Evolutionary conservation across 164 flowering plant species (phyloP).

Genomic region (Berberis thunbergii): DNA sequence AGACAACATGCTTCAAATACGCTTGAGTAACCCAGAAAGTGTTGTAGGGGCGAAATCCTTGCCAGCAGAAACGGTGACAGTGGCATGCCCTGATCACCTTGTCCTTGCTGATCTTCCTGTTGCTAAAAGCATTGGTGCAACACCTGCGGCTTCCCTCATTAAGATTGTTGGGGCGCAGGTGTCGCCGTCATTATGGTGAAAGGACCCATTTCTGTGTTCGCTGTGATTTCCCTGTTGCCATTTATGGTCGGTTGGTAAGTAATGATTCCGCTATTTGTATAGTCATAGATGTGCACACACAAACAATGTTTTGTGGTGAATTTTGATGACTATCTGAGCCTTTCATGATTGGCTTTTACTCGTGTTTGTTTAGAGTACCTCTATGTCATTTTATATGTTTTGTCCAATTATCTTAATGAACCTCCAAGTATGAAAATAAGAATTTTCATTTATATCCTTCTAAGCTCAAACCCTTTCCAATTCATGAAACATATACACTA

Average conservation of each 20-base stretch:
- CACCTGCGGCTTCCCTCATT: conserved; percentile 38
- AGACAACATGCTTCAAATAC: conserved; percentile 71
- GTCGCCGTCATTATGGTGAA: conserved; percentile 89
- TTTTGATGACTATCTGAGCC: too few species aligned
- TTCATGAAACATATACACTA: too few species aligned
- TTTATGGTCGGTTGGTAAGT: conserved; percentile 91
- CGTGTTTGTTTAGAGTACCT: too few species aligned
- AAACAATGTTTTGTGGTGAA: too few species aligned
- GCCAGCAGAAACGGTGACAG: conserved; percentile 65
- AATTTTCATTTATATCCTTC: too few species aligned
- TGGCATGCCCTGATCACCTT: conserved; percentile 94
- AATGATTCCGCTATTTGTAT: background rate
- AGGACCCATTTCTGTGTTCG: conserved; percentile 92
- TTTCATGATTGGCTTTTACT: too few species aligned
- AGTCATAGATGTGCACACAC: too few species aligned
- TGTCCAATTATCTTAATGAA: too few species aligned
- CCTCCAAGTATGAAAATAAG: too few species aligned
- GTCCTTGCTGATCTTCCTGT: conserved; percentile 93
- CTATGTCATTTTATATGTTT: too few species aligned
- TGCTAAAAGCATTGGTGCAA: conserved; percentile 74
- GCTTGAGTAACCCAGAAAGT: conserved; percentile 25
- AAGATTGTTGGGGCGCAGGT: conserved; percentile 84
- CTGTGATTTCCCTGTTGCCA: conserved; percentile 91
- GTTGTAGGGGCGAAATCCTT: conserved; percentile 18
- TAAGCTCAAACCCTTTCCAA: too few species aligned